A percentile compares a stretch with the other conserved stretches of the same genome.
phyloP scores from a whole-genome alignment of 139 green algal species.

The Chlamydomonas applanata region DNA sequence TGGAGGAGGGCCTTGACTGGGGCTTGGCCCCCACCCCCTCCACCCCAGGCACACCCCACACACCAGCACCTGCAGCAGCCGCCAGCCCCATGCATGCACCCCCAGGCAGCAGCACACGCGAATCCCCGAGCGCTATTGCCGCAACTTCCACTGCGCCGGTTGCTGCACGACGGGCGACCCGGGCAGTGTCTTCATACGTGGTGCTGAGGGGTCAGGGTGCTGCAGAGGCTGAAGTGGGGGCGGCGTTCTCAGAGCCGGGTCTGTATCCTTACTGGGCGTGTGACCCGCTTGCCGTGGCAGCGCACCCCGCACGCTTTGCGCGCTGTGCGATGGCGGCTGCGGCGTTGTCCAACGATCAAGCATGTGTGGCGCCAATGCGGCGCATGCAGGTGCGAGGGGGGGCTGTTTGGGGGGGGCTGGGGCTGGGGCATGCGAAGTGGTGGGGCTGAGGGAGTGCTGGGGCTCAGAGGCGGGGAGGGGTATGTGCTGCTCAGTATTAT shows the following conservation, averaged over 20 bases:
- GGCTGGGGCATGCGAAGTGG: neutral
- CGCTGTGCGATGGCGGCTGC: slow-evolving; percentile 57
- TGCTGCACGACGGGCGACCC: slow-evolving; percentile 24
- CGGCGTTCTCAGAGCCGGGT: slow-evolving; percentile 49
- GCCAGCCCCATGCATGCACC: neutral
- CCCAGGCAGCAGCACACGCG: neutral
- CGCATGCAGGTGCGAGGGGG: slow-evolving; percentile 43
- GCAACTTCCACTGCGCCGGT: neutral
- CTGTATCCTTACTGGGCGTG: slow-evolving; percentile 29
- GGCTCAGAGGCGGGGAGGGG: too few species aligned
- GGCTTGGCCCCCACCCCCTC: slow-evolving; percentile 10
- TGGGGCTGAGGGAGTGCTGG: too few species aligned
- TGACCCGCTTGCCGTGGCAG: slow-evolving; percentile 57
- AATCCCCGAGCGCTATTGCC: too few species aligned
- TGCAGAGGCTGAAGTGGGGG: slow-evolving; percentile 31
- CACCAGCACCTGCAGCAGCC: slow-evolving; percentile 1
- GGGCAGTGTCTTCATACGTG: slow-evolving; percentile 51
- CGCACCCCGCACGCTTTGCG: slow-evolving; percentile 30
- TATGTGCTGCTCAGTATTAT: too few species aligned
- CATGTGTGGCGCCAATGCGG: slow-evolving; percentile 24
- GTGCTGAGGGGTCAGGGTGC: slow-evolving; percentile 53
- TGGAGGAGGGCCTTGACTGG: slow-evolving; percentile 64
- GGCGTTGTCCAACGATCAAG: slow-evolving; percentile 66
- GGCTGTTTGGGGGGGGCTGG: neutral
- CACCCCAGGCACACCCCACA: neutral